Conservation (phyloP, 176 grass and related monocot species). For the Aechmea fasciata region DNA sequence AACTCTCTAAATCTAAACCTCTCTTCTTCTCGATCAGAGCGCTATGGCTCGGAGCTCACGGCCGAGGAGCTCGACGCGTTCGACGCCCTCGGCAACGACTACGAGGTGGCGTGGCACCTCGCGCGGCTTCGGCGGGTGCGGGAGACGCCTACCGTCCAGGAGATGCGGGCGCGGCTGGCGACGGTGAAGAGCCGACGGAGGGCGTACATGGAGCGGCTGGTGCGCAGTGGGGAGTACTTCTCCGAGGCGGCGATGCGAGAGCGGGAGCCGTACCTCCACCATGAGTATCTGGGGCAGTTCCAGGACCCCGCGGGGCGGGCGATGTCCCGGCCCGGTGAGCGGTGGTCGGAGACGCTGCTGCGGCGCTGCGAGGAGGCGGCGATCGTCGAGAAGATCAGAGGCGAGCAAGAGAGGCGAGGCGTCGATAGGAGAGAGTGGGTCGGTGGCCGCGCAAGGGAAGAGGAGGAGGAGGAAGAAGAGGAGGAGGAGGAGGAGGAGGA, state of each 20-base stretch:
- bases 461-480: constrained; percentile 9
- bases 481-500: constrained; percentile 26
- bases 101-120: constrained; percentile 90
- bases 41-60: constrained; percentile 48
- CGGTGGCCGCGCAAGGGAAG: constrained; percentile 23
- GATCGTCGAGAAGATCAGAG: constrained; percentile 70
- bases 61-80: constrained; percentile 47
- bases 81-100: constrained; percentile 51
- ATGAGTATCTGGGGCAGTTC: constrained; percentile 66
- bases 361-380: constrained; percentile 62
- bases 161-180: constrained; percentile 20
- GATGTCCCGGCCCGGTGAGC: constrained; percentile 62
- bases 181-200: constrained; percentile 65
- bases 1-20: background rate
- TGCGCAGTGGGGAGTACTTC: constrained; percentile 67
- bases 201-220: constrained; percentile 59
- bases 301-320: constrained; percentile 59
- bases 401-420: constrained; percentile 62
- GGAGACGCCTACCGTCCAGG: background rate
- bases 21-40: constrained; percentile 22
- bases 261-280: constrained; percentile 81
- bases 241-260: constrained; percentile 93
- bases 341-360: constrained; percentile 84
- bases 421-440: constrained; percentile 69
- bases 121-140: constrained; percentile 25